Evolutionary conservation across 257 asterid genomes (phyloP).

Genomic region (Rhazya stricta): DNA sequence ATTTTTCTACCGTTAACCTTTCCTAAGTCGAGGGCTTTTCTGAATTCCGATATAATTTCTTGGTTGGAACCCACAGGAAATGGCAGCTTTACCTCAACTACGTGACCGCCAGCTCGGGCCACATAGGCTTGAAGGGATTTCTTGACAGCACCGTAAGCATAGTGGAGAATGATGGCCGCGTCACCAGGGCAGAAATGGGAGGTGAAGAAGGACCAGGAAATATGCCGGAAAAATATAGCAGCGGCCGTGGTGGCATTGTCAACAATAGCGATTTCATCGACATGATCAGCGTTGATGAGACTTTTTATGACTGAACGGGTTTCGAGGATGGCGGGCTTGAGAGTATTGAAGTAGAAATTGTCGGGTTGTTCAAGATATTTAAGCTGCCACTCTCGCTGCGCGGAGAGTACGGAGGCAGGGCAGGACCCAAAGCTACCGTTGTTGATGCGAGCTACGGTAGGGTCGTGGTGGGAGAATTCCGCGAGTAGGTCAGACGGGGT

Average conservation of each 20-base stretch:
- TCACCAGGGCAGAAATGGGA: slow-evolving; percentile 49
- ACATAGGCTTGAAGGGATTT: slow-evolving; percentile 73
- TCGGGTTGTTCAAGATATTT: slow-evolving; percentile 78
- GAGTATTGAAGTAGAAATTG: slow-evolving; percentile 53
- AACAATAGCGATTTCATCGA: slow-evolving; percentile 72
- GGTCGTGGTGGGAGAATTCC: slow-evolving; percentile 82
- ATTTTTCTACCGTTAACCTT: slow-evolving; percentile 46
- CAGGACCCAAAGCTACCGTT: slow-evolving; percentile 94
- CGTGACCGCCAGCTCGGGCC: slow-evolving; percentile 75
- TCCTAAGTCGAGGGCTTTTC: slow-evolving; percentile 54
- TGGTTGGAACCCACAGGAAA: slow-evolving; percentile 55
- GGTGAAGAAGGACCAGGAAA: slow-evolving; percentile 56
- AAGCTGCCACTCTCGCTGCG: slow-evolving; percentile 71
- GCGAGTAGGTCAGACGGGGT: slow-evolving; percentile 39
- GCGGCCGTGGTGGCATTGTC: slow-evolving; percentile 95
- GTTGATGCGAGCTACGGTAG: slow-evolving; percentile 62
- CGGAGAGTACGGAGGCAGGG: slow-evolving; percentile 66
- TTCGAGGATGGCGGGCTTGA: slow-evolving; percentile 51
- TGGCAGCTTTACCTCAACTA: slow-evolving; percentile 76
- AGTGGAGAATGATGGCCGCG: slow-evolving; percentile 64
- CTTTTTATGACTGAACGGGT: slow-evolving; percentile 49
- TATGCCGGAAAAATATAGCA: slow-evolving; percentile 68
- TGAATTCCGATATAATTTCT: slow-evolving; percentile 55
- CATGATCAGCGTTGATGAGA: slow-evolving; percentile 68
- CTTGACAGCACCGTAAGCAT: slow-evolving; percentile 81